These are phyloP conservation scores for Omphalea diandra DNA, from an alignment of 441 rosid species.

Conservation along the genomic window DNA sequence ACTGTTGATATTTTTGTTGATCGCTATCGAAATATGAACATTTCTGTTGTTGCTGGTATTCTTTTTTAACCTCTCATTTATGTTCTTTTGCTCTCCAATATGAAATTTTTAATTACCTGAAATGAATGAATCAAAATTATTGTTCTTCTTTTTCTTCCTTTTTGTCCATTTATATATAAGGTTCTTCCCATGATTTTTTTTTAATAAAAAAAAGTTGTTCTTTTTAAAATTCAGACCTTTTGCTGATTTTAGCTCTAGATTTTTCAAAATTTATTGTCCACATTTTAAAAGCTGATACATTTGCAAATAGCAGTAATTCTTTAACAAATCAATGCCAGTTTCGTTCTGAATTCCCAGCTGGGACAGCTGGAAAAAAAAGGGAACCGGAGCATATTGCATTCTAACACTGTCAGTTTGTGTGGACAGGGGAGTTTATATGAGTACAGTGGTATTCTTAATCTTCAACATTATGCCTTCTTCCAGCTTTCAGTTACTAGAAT, in stretches of 20 bases:
- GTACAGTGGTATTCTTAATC: no score
- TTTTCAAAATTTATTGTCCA: neutral
- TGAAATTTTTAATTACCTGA: no score
- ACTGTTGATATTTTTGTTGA: constrained; percentile 94
- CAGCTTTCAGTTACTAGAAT: no score
- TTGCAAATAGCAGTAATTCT: neutral
- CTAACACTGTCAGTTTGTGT: neutral
- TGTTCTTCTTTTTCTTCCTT: no score
- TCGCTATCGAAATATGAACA: constrained; percentile 84
- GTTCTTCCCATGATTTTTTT: no score
- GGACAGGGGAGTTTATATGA: no score
- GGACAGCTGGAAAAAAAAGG: neutral
- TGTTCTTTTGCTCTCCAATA: neutral
- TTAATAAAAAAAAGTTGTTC: neutral
- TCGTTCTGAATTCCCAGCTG: neutral
- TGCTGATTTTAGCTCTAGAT: neutral
- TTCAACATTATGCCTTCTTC: no score
- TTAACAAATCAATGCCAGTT: neutral
- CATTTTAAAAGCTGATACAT: constrained; percentile 3
- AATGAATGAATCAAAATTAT: no score
- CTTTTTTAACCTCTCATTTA: neutral
- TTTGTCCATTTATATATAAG: no score
- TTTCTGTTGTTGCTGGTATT: constrained; percentile 94
- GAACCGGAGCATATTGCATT: neutral
- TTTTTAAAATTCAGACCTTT: neutral